These are phyloP conservation scores for Pseudogymnoascus sp. DNA, from an alignment of 2,329 filamentous ascomycete species.

Conservation along the genomic window DNA sequence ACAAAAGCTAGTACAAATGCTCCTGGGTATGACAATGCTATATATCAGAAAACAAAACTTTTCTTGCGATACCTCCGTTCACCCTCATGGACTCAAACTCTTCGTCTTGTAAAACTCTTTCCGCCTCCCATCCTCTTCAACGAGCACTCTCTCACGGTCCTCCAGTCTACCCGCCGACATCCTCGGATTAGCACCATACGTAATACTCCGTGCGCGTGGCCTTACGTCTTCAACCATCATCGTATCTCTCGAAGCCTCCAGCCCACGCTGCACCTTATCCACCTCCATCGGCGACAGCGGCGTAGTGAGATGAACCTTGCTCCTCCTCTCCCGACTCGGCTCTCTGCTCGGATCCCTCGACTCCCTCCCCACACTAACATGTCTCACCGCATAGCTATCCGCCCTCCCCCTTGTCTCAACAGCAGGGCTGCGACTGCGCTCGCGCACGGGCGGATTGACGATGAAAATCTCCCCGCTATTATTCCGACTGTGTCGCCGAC, in stretches of 20 bases:
- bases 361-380: not conserved
- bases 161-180: conserved; percentile 2
- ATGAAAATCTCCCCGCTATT: conserved; percentile 3
- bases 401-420: not conserved
- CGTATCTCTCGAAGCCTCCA: not conserved
- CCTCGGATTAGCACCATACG: conserved; percentile 11
- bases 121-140: conserved; percentile 7
- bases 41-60: not conserved
- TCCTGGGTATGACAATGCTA: conserved; percentile 9
- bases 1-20: conserved; percentile 10
- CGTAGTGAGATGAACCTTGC: not conserved
- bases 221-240: conserved; percentile 11
- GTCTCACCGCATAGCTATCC: conserved; percentile 3
- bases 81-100: conserved; percentile 1
- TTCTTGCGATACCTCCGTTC: too few species aligned
- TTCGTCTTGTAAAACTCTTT: conserved; percentile 9
- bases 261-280: not conserved
- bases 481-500: not conserved
- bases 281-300: not conserved
- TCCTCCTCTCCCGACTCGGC: conserved; percentile 10
- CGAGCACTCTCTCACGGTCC: conserved; percentile 11
- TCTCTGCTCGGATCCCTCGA: not conserved
- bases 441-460: conserved; percentile 5
- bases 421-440: not conserved
- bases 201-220: conserved; percentile 12